phyloP scores from a whole-genome alignment of 1,139 yeast genomes.

The Keqinozyma sinolaborantium region DNA sequence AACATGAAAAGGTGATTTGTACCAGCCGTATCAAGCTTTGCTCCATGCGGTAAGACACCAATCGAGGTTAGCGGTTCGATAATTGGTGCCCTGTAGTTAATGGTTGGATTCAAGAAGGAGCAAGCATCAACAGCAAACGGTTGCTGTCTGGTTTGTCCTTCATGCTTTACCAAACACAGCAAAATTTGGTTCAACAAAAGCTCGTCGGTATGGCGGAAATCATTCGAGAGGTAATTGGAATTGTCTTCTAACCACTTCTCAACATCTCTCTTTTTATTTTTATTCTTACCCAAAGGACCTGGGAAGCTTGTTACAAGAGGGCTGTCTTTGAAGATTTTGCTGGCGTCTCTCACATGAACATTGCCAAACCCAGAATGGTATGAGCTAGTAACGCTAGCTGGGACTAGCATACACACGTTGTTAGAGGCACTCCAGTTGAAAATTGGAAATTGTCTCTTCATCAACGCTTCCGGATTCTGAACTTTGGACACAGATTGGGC shows the following conservation, averaged over 20 bases:
- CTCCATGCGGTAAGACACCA: conserved; percentile 27
- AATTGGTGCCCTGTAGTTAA: conserved; percentile 20
- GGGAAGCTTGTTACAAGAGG: conserved; percentile 41
- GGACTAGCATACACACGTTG: conserved; percentile 27
- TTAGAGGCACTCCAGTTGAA: conserved; percentile 63
- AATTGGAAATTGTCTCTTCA: conserved; percentile 69
- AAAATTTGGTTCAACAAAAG: conserved; percentile 29
- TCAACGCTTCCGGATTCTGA: conserved; percentile 31
- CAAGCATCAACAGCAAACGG: conserved; percentile 26
- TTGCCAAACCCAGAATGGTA: conserved; percentile 10
- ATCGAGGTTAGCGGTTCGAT: conserved; percentile 12
- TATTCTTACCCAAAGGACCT: conserved; percentile 58
- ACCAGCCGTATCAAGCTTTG: conserved; percentile 34
- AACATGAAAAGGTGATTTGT: conserved; percentile 30
- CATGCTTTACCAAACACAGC: conserved; percentile 20
- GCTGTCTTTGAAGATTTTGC: conserved; percentile 17
- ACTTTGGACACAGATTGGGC: conserved; percentile 23
- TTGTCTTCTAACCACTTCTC: conserved; percentile 53
- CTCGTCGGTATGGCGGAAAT: conserved; percentile 16
- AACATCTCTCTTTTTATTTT: conserved; percentile 58
- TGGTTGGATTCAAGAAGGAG: conserved; percentile 29
- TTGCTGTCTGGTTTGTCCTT: conserved; percentile 26
- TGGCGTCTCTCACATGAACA: conserved; percentile 16
- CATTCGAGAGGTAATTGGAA: conserved; percentile 7
- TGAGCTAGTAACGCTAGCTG: conserved; percentile 13